Percentiles rank a stretch among this genome's conserved stretches.
Evolutionary conservation across 441 rosid species (phyloP).

Genomic region (Gossypium aridum): DNA sequence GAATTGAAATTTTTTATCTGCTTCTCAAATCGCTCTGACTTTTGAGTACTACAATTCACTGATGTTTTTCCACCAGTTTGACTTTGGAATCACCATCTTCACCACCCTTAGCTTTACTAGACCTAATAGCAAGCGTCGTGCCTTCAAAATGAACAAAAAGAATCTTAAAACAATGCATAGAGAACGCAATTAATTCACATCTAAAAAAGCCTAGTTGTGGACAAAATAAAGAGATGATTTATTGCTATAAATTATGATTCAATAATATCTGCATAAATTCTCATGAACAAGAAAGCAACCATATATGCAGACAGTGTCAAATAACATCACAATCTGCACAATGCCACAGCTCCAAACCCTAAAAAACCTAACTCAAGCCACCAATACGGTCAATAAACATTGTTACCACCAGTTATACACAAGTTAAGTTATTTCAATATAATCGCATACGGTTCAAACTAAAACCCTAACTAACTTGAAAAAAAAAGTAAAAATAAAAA

Average conservation of each 20-base stretch:
- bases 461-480: not conserved
- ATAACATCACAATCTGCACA: not conserved
- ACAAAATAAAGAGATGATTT: not conserved
- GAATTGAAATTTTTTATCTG: conserved; percentile 13
- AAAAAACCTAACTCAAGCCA: not conserved
- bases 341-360: not conserved
- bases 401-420: not conserved
- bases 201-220: not conserved
- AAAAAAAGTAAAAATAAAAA: not conserved
- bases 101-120: conserved; percentile 30
- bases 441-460: not conserved
- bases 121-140: conserved; percentile 34
- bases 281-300: not conserved
- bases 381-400: not conserved
- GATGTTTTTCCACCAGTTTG: conserved; percentile 30
- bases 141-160: not conserved
- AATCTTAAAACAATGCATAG: not conserved
- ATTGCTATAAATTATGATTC: not conserved
- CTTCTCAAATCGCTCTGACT: conserved; percentile 51
- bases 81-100: conserved; percentile 25
- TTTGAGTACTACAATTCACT: conserved; percentile 28
- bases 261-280: not conserved
- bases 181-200: not conserved
- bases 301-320: not conserved
- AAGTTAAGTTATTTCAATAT: not conserved